Conservation (phyloP, 148 eudicot species). For the Vaccinium vitisidaea region DNA sequence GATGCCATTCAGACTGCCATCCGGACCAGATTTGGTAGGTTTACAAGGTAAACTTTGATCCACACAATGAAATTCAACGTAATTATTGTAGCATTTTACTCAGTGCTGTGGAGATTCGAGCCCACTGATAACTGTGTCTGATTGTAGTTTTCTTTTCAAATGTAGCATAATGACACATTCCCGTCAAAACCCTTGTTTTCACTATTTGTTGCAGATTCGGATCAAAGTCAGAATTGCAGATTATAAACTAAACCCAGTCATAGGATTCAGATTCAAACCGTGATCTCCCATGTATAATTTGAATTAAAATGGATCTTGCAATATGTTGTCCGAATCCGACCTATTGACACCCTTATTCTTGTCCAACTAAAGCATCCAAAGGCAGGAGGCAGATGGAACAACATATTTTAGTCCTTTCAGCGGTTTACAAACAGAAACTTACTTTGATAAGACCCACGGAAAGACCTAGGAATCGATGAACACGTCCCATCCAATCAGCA, state of each 20-base stretch:
- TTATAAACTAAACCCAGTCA: background rate
- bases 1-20: background rate
- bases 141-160: background rate
- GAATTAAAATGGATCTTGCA: background rate
- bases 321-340: background rate
- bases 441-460: constrained; percentile 99
- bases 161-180: background rate
- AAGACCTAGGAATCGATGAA: constrained; percentile 96
- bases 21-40: background rate
- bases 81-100: background rate
- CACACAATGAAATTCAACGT: background rate
- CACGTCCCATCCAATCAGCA: constrained; percentile 99
- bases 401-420: background rate
- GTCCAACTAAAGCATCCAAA: constrained; percentile 10
- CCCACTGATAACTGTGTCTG: background rate
- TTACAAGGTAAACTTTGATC: constrained; percentile 2
- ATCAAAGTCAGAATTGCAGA: background rate
- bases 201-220: constrained; percentile 1
- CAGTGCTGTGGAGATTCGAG: background rate
- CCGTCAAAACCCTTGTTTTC: background rate
- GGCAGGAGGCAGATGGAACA: background rate
- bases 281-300: background rate
- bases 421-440: constrained; percentile 17
- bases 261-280: background rate
- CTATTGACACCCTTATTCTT: background rate